phyloP scores from a whole-genome alignment of 176 grass and related monocot genomes.

The Guadua angustifolia region DNA sequence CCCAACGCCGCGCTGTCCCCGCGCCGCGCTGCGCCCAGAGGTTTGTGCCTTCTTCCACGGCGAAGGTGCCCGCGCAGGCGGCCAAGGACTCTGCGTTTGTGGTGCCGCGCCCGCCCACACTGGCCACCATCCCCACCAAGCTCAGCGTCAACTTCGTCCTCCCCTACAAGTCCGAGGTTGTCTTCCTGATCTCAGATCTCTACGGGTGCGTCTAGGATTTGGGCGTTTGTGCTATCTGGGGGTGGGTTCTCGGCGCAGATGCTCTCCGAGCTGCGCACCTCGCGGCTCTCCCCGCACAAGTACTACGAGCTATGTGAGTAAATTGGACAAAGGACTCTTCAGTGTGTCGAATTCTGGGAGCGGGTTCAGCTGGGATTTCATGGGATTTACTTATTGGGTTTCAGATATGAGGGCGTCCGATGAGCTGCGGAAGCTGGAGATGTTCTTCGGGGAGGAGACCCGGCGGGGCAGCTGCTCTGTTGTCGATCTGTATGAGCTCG shows the following conservation, averaged over 20 bases:
- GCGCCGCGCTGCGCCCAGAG: too few species aligned
- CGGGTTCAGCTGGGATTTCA: slow-evolving; percentile 30
- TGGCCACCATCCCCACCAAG: slow-evolving; percentile 71
- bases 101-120: slow-evolving; percentile 75
- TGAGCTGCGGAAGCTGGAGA: slow-evolving; percentile 95
- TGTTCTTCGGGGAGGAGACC: slow-evolving; percentile 98
- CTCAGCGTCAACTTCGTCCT: slow-evolving; percentile 90
- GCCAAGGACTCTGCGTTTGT: slow-evolving; percentile 62
- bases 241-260: slow-evolving; percentile 79
- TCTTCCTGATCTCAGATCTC: slow-evolving; percentile 42
- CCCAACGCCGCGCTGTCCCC: too few species aligned
- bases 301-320: slow-evolving; percentile 96
- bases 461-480: slow-evolving; percentile 78
- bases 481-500: slow-evolving; percentile 90
- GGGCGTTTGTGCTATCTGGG: neutral
- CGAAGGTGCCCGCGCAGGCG: too few species aligned
- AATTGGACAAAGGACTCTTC: neutral
- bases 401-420: slow-evolving; percentile 98
- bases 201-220: slow-evolving; percentile 38
- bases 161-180: slow-evolving; percentile 89
- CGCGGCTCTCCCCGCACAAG: slow-evolving; percentile 90
- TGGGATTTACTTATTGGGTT: slow-evolving; percentile 20
- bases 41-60: too few species aligned
- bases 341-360: slow-evolving; percentile 2
- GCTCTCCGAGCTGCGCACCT: slow-evolving; percentile 97